A percentile compares a stretch with the other conserved stretches of the same genome.
Conservation (phyloP, 2,329 filamentous ascomycete genomes). For the Aureobasidium sp. region DNA sequence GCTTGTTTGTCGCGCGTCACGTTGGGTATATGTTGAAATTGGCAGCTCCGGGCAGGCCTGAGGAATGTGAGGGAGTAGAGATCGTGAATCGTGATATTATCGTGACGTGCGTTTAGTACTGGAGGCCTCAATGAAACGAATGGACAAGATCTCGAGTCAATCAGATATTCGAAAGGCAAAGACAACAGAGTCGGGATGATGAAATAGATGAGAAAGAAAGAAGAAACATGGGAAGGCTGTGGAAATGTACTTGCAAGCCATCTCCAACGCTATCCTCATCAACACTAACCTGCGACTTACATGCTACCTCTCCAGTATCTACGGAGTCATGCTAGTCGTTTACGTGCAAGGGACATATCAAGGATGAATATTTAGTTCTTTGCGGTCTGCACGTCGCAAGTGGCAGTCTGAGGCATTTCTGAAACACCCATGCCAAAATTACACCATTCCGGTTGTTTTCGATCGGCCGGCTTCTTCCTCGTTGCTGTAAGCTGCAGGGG, state of each 20-base stretch:
- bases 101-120: not conserved
- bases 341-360: not conserved
- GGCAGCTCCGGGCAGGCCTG: not conserved
- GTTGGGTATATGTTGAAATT: not conserved
- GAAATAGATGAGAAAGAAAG: not conserved
- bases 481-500: not conserved
- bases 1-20: not conserved
- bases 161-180: not conserved
- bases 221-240: not conserved
- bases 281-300: not conserved
- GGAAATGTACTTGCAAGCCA: not conserved
- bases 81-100: not conserved
- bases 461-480: not conserved
- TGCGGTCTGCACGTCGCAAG: not conserved
- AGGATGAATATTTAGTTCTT: not conserved
- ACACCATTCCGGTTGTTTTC: not conserved
- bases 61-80: not conserved
- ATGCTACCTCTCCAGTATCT: not conserved
- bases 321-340: not conserved
- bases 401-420: slow-evolving; percentile 2
- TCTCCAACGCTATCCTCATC: not conserved
- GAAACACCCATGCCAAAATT: not conserved
- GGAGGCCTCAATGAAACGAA: not conserved
- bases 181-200: not conserved
- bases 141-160: not conserved